Evolutionary conservation across 306 rosid genomes (phyloP).

Genomic region (Chamaecrista fasciculata): DNA sequence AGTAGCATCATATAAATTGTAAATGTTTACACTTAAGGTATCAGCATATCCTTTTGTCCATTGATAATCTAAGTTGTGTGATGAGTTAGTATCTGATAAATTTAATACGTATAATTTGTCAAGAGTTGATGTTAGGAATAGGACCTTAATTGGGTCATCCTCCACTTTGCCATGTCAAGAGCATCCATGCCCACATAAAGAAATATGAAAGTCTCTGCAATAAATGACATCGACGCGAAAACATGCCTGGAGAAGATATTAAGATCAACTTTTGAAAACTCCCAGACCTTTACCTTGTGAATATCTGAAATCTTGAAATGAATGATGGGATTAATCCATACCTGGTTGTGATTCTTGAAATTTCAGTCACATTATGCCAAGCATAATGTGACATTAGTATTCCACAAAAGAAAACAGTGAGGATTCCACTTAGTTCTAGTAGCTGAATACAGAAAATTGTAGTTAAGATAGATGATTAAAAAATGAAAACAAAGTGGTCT

Average conservation of each 20-base stretch:
- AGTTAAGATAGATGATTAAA: background rate
- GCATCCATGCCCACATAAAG: slow-evolving; percentile 97
- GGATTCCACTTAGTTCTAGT: slow-evolving; percentile 82
- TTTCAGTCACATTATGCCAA: slow-evolving; percentile 73
- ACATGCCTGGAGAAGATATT: slow-evolving; percentile 59
- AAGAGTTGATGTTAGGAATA: slow-evolving; percentile 6
- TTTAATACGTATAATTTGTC: background rate
- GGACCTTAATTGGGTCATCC: slow-evolving; percentile 68
- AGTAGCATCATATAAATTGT: background rate
- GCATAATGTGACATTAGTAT: slow-evolving; percentile 90
- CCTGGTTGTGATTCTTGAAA: slow-evolving; percentile 81
- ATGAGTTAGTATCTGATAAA: background rate
- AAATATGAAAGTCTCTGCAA: slow-evolving; percentile 88
- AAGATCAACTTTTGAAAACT: slow-evolving; percentile 16
- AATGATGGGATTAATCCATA: slow-evolving; percentile 25
- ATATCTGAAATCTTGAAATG: background rate
- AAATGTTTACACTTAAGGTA: background rate
- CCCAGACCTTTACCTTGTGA: slow-evolving; percentile 13
- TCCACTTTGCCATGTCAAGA: slow-evolving; percentile 88
- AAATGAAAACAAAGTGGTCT: background rate
- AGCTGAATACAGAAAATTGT: slow-evolving; percentile 46
- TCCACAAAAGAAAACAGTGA: slow-evolving; percentile 94
- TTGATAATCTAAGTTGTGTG: background rate
- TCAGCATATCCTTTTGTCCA: background rate
- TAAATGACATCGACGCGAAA: slow-evolving; percentile 83